Base-by-base conservation (phyloP, 306 rosid species). In the Prunus mume region DNA sequence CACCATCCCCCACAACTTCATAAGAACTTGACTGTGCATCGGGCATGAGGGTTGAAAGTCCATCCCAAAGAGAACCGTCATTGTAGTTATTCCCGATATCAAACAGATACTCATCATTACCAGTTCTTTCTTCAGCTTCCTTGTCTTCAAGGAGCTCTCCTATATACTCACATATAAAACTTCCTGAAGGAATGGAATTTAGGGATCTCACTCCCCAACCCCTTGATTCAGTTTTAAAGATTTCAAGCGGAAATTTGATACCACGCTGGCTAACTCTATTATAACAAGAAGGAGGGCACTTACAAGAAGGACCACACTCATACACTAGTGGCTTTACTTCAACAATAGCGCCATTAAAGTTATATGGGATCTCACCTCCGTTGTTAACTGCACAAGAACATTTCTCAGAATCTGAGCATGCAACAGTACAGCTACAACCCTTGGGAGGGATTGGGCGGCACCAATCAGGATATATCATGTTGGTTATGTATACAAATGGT, bases 161-260 rank as follows among this genome's bases (percentile, higher is more conserved):
- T 56, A 92, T 78, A 80, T 92, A 94, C 80, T 94, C 96, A 2
- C 98, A 94, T 63, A 91, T 88, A 82, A 89, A 94, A 81, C 97
- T 89, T 78, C 98, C 98, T 0, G 98, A 94, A 75, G 98, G 82
- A 55, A 92, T 92, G 62, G 93, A 94, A 87, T 89, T 89, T 41
- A 94, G 83, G 75, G 97, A 94, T 80, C 98, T 86, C 78, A 94
- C 96, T 32, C 98, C 98, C 98, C 98, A 94, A 75, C 98, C 98
- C 89, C 85, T 88, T 25, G 86, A 20, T 18, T 76, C 54, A 64
- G 98, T 94, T 84, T 95, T 92, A 76, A 95, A 95, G 56, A 95
- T 78, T 84, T 95, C 97, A 55, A 95, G 93, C 67, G 87, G 98
- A 81, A 89, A 84, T 79, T 86, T 87, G 69, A 89, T 89, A 54